Evolutionary conservation across 2,329 filamentous ascomycete genomes (phyloP), one percentile per base, ranked within the genome.

Genomic region (Didymella sp.): DNA sequence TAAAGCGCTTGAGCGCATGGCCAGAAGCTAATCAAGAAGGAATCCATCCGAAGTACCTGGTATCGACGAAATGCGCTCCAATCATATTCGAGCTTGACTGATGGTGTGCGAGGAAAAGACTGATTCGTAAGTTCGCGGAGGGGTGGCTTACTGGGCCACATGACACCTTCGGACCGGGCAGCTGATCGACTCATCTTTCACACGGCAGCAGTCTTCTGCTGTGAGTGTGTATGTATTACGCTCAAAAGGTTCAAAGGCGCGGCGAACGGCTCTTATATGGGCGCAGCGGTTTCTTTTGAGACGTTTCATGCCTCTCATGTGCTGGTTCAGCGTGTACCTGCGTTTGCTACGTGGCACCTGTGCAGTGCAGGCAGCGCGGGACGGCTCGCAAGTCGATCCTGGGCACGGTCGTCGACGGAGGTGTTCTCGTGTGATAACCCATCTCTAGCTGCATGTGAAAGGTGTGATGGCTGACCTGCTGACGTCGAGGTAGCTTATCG

Each of bases 101-200:
- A 66, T 73, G 72, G 73, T 74, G 73, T 71, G 72, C 66, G 67
- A 72, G 67, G 64, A 72, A 65, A 61, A 50, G 64, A 66, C 64
- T 73, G 73, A 75, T 75, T 75, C 72, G 73, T 61, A 72, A 62
- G 68, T 66, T 65, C 51, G 63, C 58, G 62, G 64, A 67, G 59
- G 65, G 62, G 73, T 76, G 73, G 73, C 73, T 75, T 71, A 71
- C 68, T 63, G 58, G 69, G 64, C 73, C 73, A 73, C 71, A 71
- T 76, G 73, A 76, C 66, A 60, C 61, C 38, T 66, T 53, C 25
- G 60, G 61, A 62, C 69, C 64, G 54, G 54, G 54, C 70, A 73
- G 72, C 70, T 74, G 72, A 73, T 74, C 70, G 66, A 66, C 68
- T 71, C 69, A 69, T 69, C 55, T 58, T 68, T 66, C 66, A 64